Base-by-base conservation (phyloP, 176 grass and related monocot genomes). In the Olyra latifolia region DNA sequence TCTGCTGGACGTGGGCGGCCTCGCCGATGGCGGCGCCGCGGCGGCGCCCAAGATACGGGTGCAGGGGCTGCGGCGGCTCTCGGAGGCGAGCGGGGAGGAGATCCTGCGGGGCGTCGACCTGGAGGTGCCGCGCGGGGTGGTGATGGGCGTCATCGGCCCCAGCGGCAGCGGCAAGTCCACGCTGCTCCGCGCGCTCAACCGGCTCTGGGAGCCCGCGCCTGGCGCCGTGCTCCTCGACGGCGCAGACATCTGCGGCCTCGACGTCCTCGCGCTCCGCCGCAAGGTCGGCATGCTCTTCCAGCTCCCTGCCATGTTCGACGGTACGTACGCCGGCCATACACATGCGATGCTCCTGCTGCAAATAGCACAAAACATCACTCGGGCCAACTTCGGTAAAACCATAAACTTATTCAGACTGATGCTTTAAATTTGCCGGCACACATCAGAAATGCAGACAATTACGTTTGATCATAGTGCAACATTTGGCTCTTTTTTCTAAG, bases 201-300 rank as follows among this genome's bases (percentile, higher is more conserved):
- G 95, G 29, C 86, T 98, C 43, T 98, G 95, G 95, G 95, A 98
- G 35, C 95, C 95, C 19, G 32, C 83, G 0, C 83, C 90, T 2
- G 90, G 88, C 15, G 76, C 92, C 8, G 92, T 95, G 23, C 50
- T 92, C 72, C 87, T 98, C 77, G 95, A 98, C 62, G 90, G 92
- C 78, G 73, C 49, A 1, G 95, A 98, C 80, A 95, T 98, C 82
- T 79, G 88, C 90, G 40, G 0, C 72, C 8, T 98, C 54, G 95
- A 98, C 46, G 92, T 95, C 83, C 82, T 98, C 84, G 32, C 86
- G 35, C 92, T 98, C 50, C 83, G 95, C 2, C 87, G 95, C 43
- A 94, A 87, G 87, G 95, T 98, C 73, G 95, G 92, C 58, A 98
- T 98, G 95, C 95, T 98, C 70, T 98, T 98, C 88, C 95, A 98